Percentiles rank a stretch among this genome's conserved stretches.
phyloP scores from a whole-genome alignment of 2,329 filamentous ascomycete species.

The Stachybotrys elegans region DNA sequence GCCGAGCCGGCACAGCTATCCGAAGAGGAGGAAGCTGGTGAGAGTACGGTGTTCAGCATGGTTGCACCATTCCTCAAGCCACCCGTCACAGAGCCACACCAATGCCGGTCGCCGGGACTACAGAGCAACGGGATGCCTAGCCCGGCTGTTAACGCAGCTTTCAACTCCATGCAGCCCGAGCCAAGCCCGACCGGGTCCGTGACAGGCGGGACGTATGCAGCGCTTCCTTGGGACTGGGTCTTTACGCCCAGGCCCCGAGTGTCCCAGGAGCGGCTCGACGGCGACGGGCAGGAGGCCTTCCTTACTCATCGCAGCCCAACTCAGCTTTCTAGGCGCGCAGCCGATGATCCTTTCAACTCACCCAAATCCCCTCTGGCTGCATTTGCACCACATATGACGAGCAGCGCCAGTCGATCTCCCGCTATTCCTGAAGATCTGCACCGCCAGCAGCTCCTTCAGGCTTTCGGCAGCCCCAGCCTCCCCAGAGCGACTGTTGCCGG shows the following conservation, averaged over 20 bases:
- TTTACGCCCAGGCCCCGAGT: constrained; percentile 27
- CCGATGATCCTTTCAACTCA: constrained; percentile 28
- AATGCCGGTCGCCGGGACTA: constrained; percentile 27
- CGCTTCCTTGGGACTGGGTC: constrained; percentile 49
- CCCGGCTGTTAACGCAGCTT: constrained; percentile 44
- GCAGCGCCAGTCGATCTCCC: background rate
- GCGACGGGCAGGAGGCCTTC: constrained; percentile 21
- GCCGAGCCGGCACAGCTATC: background rate
- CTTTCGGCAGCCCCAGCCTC: constrained; percentile 20
- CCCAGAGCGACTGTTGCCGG: constrained; percentile 25
- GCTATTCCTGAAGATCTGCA: constrained; percentile 23
- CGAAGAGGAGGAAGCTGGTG: constrained; percentile 11
- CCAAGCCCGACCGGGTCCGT: constrained; percentile 22
- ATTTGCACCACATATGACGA: too few relatives aligned
- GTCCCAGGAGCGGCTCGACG: constrained; percentile 11
- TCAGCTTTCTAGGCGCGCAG: constrained; percentile 12
- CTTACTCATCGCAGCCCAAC: constrained; percentile 15
- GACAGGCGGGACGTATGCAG: constrained; percentile 25
- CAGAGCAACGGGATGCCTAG: constrained; percentile 52
- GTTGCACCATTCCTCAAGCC: constrained; percentile 44
- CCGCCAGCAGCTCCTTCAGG: constrained; percentile 28
- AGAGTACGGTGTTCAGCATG: constrained; percentile 39
- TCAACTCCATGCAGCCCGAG: constrained; percentile 33
- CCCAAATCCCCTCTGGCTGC: too few relatives aligned
- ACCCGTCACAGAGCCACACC: constrained; percentile 34